Evolutionary conservation across 352 stramenopile genomes (phyloP), one percentile per base, ranked within the genome.

Genomic region (Phytophthora cryptogea): DNA sequence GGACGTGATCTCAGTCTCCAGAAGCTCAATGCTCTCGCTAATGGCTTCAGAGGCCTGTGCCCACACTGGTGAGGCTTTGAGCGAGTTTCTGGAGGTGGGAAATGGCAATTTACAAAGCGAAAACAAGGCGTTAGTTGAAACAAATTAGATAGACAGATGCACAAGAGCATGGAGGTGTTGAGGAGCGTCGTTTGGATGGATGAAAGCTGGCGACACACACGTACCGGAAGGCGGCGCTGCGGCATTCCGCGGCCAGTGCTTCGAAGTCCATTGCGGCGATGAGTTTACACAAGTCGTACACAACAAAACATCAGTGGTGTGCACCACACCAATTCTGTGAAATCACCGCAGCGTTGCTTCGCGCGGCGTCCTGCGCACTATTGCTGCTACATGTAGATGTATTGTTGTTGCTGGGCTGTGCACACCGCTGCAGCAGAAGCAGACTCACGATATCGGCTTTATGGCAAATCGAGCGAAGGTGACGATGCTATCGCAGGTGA

Each of bases 241-340:
- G 79, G 67, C 82, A 89, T 55, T 82, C 59, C 44, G 63, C 36
- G 14, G 78, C 82, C 48, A 89, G 65, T 61, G 64, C 71, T 64
- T 86, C 73, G 16, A 89, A 78, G 62, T 86, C 68, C 61, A 72
- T 74, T 54, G 42, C 16, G 33, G 41, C 28, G n/a, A 41, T 33
- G 33, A 37, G 39, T 63, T 8, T 8, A 40, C 58, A 51, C 41
- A 14, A 53, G n/a, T 14, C 16, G 33, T 13, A 37, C 43, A 50
- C 30, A 23, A 23, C 20, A 23, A 23, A 23, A 23, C 20, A 23
- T 23, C 20, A n/a, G 41, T 54, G 28, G 46, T 54, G 57, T 65
- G 49, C 23, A 7, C 26, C 26, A 65, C 56, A 47, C 9, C 1
- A 48, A 11, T 17, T 37, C 8, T 23, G 20, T 23, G n/a, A n/a